Evolutionary conservation across 768 basidiomycete genomes (phyloP), one percentile per base, ranked within the genome.

Genomic region (Lentinula detonsa): DNA sequence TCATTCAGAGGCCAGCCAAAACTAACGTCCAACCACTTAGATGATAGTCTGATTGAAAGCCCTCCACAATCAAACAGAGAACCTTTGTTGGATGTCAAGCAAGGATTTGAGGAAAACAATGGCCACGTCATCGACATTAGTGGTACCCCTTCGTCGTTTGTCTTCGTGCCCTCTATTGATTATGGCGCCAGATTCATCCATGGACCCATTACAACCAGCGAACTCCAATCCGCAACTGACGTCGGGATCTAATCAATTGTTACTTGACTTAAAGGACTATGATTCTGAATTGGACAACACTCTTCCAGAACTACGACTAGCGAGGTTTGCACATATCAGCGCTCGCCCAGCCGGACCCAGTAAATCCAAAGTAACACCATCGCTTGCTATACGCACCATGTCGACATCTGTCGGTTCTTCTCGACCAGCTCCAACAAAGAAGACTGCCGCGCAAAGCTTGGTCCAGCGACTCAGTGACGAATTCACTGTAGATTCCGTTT

Each of bases 401-500:
- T 56, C 40, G 11, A 56, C 55, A 13, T 21, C 55, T 31, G 5
- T 2, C 23, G 23, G 55, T 43, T 9, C 10, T 23, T 28, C 39
- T 45, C 39, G 43, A 48, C 21, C 46, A 5, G 11, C 10, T 13
- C 35, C 18, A 13, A 2, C 33, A 18, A 56, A 56, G 21, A 43
- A 57, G n/a, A 2, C 23, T 33, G 23, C 9, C 13, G 46, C 23
- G 31, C 45, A 59, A 6, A 56, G 3, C 16, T 34, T 50, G n/a
- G 37, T 39, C 15, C 57, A 59, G 45, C 34, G 45, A n/a, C 48
- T 59, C 10, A 56, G 16, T 35, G 57, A 59, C 13, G 76, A 78
- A 51, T 75, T 86, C 61, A 70, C 81, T 0, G 78, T 81, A 46
- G 59, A 71, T 3, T 76, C 87, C 28, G 68, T 90, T 4, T 68